These are phyloP conservation scores for Butyriboletus loyo DNA, from an alignment of 768 basidiomycete genomes.

Conservation along the genomic window DNA sequence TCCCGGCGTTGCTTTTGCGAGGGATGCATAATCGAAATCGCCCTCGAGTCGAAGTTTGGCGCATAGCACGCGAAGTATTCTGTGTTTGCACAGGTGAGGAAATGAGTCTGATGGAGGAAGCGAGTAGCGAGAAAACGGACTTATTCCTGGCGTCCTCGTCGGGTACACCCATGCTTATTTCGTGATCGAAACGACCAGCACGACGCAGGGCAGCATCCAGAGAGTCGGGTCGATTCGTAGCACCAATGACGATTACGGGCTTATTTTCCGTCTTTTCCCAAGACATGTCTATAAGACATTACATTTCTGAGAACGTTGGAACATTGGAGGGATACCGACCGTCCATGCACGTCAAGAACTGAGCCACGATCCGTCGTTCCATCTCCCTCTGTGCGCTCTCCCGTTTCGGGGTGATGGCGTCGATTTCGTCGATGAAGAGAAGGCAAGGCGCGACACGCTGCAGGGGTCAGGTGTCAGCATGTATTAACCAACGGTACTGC, in stretches of 20 bases:
- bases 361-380: conserved; percentile 96
- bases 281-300: conserved; percentile 67
- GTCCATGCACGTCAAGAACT: conserved; percentile 98
- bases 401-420: conserved; percentile 95
- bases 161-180: conserved; percentile 97
- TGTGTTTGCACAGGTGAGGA: conserved; percentile 29
- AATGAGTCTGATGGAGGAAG: neutral
- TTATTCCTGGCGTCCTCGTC: conserved; percentile 87
- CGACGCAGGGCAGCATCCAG: conserved; percentile 90
- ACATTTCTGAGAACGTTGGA: neutral
- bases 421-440: conserved; percentile 96
- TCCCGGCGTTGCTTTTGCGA: conserved; percentile 94
- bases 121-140: conserved; percentile 43
- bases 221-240: conserved; percentile 94
- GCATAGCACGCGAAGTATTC: conserved; percentile 85
- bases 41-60: conserved; percentile 81
- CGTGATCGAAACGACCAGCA: conserved; percentile 95
- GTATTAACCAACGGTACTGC: neutral
- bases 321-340: conserved; percentile 52
- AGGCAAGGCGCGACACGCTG: conserved; percentile 90
- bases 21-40: conserved; percentile 77
- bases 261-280: conserved; percentile 94
- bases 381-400: conserved; percentile 98
- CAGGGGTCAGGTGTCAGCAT: neutral
- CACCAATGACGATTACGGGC: conserved; percentile 94